Conservation (phyloP, 2,329 filamentous ascomycete genomes). For the Aspergillus thermomutatus region DNA sequence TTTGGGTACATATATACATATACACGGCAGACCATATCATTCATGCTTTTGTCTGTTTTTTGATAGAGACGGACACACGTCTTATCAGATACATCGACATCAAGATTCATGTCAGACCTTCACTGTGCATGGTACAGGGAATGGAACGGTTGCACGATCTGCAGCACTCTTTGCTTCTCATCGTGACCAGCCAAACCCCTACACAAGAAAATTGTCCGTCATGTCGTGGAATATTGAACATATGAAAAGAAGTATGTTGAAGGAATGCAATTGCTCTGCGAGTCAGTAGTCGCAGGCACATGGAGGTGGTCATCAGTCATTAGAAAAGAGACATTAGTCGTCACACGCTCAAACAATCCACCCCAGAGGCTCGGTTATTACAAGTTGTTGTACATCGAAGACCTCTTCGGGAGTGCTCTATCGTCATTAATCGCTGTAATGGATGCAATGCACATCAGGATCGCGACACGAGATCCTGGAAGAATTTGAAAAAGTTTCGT, state of each 20-base stretch:
- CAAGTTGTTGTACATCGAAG: constrained; percentile 22
- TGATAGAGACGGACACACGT: constrained; percentile 1
- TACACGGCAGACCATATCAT: constrained; percentile 9
- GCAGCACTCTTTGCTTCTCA: not conserved
- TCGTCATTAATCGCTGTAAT: constrained; percentile 21
- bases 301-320: constrained; percentile 23
- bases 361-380: constrained; percentile 15
- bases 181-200: not conserved
- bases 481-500: constrained; percentile 43
- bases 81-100: constrained; percentile 14
- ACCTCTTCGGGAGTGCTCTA: constrained; percentile 22
- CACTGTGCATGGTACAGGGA: not conserved
- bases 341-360: constrained; percentile 21
- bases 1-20: constrained; percentile 17
- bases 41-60: constrained; percentile 8
- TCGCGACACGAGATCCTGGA: constrained; percentile 41
- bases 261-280: constrained; percentile 29
- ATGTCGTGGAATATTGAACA: constrained; percentile 9
- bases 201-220: not conserved
- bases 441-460: constrained; percentile 14
- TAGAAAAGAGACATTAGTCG: constrained; percentile 30
- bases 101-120: constrained; percentile 2
- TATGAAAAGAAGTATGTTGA: constrained; percentile 13
- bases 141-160: not conserved
- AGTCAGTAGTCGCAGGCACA: constrained; percentile 33